phyloP scores from a whole-genome alignment of 1,284 basidiomycete genomes.

The Coniferiporia weirii region DNA sequence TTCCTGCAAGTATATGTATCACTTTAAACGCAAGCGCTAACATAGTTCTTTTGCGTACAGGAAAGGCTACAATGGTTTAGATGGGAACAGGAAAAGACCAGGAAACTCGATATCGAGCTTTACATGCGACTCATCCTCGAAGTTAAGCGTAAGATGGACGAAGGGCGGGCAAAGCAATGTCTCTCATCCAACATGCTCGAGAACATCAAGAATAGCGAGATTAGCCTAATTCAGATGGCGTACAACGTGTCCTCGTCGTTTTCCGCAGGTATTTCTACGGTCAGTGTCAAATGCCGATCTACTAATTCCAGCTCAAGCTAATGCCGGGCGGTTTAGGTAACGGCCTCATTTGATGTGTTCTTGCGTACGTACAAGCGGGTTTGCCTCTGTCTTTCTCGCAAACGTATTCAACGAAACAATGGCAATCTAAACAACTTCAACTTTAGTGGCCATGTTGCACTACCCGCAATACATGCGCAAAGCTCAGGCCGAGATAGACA shows the following conservation, averaged over 20 bases:
- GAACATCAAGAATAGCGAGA: constrained; percentile 5
- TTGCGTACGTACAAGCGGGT: too few species aligned
- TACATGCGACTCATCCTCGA: constrained; percentile 15
- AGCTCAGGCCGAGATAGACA: constrained; percentile 18
- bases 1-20: constrained; percentile 1
- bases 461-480: constrained; percentile 5
- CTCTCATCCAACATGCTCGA: constrained; percentile 18
- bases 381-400: too few species aligned
- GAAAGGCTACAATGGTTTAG: constrained; percentile 23
- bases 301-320: too few species aligned
- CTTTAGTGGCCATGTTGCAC: constrained; percentile 10
- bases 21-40: too few species aligned
- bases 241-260: constrained; percentile 21
- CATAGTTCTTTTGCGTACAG: not conserved
- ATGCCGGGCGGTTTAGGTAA: too few species aligned
- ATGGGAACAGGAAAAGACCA: constrained; percentile 14
- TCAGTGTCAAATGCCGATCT: constrained; percentile 3
- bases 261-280: constrained; percentile 23
- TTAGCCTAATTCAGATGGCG: constrained; percentile 20
- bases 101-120: constrained; percentile 3
- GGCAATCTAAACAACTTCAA: too few species aligned
- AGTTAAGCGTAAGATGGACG: constrained; percentile 15
- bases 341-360: too few species aligned
- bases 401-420: too few species aligned
- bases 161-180: constrained; percentile 19